Evolutionary conservation across 1,284 basidiomycete genomes (phyloP).

Genomic region (Exobasidium cylindrosporum): DNA sequence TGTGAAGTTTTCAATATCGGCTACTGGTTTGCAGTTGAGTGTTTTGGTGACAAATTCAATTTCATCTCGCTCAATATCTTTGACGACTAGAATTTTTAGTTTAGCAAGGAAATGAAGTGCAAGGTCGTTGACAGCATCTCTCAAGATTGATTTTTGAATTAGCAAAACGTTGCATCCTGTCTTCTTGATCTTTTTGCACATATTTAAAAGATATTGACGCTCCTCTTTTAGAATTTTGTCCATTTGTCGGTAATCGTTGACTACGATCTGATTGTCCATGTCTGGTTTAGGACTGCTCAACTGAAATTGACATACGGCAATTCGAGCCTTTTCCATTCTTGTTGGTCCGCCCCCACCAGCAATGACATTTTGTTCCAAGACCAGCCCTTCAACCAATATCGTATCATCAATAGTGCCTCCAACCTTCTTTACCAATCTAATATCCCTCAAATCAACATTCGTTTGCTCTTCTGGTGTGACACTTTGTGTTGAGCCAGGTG

Average conservation of each 20-base stretch:
- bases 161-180: slow-evolving; percentile 97
- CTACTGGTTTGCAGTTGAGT: slow-evolving; percentile 89
- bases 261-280: slow-evolving; percentile 99
- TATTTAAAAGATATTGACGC: slow-evolving; percentile 92
- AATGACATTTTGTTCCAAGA: slow-evolving; percentile 92
- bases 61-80: slow-evolving; percentile 97
- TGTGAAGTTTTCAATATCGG: slow-evolving; percentile 97
- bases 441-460: slow-evolving; percentile 86
- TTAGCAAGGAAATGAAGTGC: slow-evolving; percentile 98
- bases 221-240: slow-evolving; percentile 99
- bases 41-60: slow-evolving; percentile 96
- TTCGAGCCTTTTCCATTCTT: slow-evolving; percentile 96
- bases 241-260: slow-evolving; percentile 99
- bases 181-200: slow-evolving; percentile 99
- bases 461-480: slow-evolving; percentile 20
- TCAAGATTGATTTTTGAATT: slow-evolving; percentile 97
- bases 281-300: slow-evolving; percentile 96
- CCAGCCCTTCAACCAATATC: slow-evolving; percentile 91
- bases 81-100: slow-evolving; percentile 93
- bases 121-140: slow-evolving; percentile 96
- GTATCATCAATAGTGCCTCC: slow-evolving; percentile 99
- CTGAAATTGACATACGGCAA: slow-evolving; percentile 98
- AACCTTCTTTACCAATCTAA: slow-evolving; percentile 96
- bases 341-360: slow-evolving; percentile 86
- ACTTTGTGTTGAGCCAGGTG: neutral